Base-by-base conservation (phyloP, 257 asterid genomes). In the Solanum pinnatisectum region DNA sequence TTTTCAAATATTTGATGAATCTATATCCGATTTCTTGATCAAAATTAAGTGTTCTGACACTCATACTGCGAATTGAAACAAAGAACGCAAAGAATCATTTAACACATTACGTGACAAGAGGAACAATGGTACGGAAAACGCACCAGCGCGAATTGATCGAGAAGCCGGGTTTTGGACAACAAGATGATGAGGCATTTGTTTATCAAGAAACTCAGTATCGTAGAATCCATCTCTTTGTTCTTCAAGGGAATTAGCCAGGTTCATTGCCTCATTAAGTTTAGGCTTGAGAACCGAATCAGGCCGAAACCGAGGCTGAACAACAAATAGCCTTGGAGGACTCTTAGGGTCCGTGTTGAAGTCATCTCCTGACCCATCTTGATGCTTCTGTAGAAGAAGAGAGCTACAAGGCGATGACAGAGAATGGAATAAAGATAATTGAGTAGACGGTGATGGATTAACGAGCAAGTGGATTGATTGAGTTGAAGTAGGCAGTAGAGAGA, bases 241-340 rank as follows among this genome's bases (percentile, higher is more conserved):
- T 71, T 97, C 98, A 44, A 97, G 98, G 6, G 99, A 97, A 89
- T 94, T 95, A 44, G 99, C 98, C 12, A 96, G 93, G 87, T 94
- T 96, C 87, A 94, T 73, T 36, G 99, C 99, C 88, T 97, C 99
- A 59, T 93, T 92, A 16, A 97, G 97, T 94, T 94, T 97, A 42
- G 93, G 76, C 85, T 89, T 94, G 84, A 97, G 90, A 76, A 87
- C 88, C 71, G 90, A 88, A 40, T 94, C 95, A 44, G 99, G 99
- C 71, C 98, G 95, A 52, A 95, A 89, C 91, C 98, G 94, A 52
- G 99, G 99, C 92, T 97, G 99, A 77, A 97, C 92, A 35, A 97
- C 98, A 65, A 97, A 94, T 36, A 97, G 93, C 91, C 89, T 93
- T 42, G 98, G 98, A 37, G 98, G 96, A 83, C 73, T 88, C 73